A percentile compares a stretch with the other conserved stretches of the same genome.
These are phyloP conservation scores for Epichloe glyceriae DNA, from an alignment of 2,329 filamentous ascomycete genomes.

Conservation along the genomic window DNA sequence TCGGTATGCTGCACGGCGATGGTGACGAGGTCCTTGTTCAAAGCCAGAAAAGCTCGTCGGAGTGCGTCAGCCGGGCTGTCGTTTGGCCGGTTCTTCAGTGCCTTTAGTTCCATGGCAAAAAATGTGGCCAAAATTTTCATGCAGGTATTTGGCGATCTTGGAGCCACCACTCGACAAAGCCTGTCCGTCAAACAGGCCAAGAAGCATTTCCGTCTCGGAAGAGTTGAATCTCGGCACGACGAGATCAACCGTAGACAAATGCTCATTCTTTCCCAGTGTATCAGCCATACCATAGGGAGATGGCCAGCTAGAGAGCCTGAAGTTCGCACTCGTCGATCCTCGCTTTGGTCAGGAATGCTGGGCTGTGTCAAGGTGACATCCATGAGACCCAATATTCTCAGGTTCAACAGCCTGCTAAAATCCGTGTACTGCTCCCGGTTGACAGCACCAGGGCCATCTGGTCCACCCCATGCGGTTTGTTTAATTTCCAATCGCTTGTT, in stretches of 20 bases:
- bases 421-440: conserved; percentile 64
- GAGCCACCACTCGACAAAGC: conserved; percentile 80
- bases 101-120: conserved; percentile 78
- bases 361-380: conserved; percentile 92
- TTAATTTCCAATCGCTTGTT: conserved; percentile 95
- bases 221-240: conserved; percentile 87
- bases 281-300: conserved; percentile 95
- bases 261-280: conserved; percentile 82
- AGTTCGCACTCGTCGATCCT: conserved; percentile 91
- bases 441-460: conserved; percentile 37
- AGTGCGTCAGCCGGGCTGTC: conserved; percentile 77
- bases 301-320: conserved; percentile 87
- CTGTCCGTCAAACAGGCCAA: conserved; percentile 95
- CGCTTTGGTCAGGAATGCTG: conserved; percentile 86
- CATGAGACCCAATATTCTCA: conserved; percentile 88
- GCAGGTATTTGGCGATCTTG: conserved; percentile 89
- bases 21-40: conserved; percentile 91
- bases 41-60: conserved; percentile 68
- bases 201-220: conserved; percentile 74
- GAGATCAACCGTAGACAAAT: conserved; percentile 89
- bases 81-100: conserved; percentile 47
- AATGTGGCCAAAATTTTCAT: conserved; percentile 85
- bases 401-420: conserved; percentile 71
- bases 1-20: conserved; percentile 70
- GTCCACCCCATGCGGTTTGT: conserved; percentile 31